phyloP scores from a whole-genome alignment of 495 filamentous ascomycete genomes.

The Hyaloscypha variabilis region DNA sequence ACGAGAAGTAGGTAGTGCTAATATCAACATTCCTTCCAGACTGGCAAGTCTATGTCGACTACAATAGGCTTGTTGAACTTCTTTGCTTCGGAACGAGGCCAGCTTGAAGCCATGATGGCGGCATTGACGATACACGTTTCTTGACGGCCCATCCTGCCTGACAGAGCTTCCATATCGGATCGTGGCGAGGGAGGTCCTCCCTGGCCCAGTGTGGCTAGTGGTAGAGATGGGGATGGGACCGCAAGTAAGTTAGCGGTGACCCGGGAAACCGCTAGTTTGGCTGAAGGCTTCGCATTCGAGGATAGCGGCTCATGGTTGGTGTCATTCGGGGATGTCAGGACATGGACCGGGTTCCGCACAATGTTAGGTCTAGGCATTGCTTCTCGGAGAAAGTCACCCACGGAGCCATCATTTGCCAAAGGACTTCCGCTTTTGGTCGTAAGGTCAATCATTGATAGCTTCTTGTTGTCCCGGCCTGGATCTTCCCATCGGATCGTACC shows the following conservation, averaged over 20 bases:
- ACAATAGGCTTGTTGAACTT: slow-evolving; percentile 75
- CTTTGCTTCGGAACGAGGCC: slow-evolving; percentile 61
- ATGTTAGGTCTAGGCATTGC: neutral
- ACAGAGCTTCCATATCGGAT: slow-evolving; percentile 44
- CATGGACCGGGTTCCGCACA: neutral
- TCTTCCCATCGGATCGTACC: slow-evolving; percentile 43
- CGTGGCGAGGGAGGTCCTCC: slow-evolving; percentile 41
- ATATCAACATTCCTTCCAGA: slow-evolving; percentile 32
- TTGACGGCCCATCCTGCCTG: slow-evolving; percentile 49
- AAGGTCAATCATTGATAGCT: slow-evolving; percentile 60
- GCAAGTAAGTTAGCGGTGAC: slow-evolving; percentile 11
- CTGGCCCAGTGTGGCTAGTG: slow-evolving; percentile 36
- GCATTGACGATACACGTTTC: slow-evolving; percentile 83
- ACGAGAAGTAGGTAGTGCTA: neutral
- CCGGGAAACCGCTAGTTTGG: neutral
- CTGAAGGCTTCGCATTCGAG: neutral
- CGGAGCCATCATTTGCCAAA: slow-evolving; percentile 34
- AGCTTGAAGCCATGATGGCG: slow-evolving; percentile 68
- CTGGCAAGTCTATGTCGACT: slow-evolving; percentile 73
- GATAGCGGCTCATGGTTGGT: neutral
- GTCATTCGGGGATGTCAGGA: neutral
- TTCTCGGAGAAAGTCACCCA: neutral
- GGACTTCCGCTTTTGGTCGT: slow-evolving; percentile 28
- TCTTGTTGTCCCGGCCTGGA: slow-evolving; percentile 52
- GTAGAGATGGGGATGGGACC: slow-evolving; percentile 12